Evolutionary conservation across 179 eudicot genomes (phyloP), one percentile per base, ranked within the genome.

Genomic region (Spinacia oleracea): DNA sequence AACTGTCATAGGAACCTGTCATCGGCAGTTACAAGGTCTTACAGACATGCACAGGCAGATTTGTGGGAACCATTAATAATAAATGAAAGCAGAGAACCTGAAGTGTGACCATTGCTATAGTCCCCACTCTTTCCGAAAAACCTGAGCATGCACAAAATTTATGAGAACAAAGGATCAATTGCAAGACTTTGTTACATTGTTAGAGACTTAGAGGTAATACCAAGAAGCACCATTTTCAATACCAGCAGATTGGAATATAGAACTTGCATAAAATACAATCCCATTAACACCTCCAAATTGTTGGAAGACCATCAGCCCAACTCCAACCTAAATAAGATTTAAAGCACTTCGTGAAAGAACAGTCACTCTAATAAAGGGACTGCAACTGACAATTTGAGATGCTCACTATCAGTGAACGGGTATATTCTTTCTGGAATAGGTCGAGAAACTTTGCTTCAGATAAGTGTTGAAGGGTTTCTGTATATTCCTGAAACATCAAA

Each of bases 261-360:
- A 82, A 78, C 90, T 90, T 56, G 96, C 97, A 80, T 94, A 94
- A 73, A 85, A 94, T 14, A 88, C 91, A 76, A 94, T 84, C 53
- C 87, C 98, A 56, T 91, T 92, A 72, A 92, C 91, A 34, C 98
- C 97, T 85, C 97, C 97, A 77, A 92, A 88, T 76, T 94, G 98
- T 83, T 94, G 98, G 82, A 92, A 75, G 73, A 88, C 92, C 97
- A 94, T 94, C 56, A 94, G 81, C 62, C 98, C 98, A 70, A 94
- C 94, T 81, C 98, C 98, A 72, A 94, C 91, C 98, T 94, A 78
- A 50, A 76, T 60, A 34, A 72, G 42, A 48, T 53, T 16, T 43
- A 21, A 23, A 72, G 20, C 21, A 53, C n/a, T 25, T 48, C 21
- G 20, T 21, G 2, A 62, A 70, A 38, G 3, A 51, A 6, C 45